Base-by-base conservation (phyloP, 805 yeast genomes). In the Saturnispora ahearnii region DNA sequence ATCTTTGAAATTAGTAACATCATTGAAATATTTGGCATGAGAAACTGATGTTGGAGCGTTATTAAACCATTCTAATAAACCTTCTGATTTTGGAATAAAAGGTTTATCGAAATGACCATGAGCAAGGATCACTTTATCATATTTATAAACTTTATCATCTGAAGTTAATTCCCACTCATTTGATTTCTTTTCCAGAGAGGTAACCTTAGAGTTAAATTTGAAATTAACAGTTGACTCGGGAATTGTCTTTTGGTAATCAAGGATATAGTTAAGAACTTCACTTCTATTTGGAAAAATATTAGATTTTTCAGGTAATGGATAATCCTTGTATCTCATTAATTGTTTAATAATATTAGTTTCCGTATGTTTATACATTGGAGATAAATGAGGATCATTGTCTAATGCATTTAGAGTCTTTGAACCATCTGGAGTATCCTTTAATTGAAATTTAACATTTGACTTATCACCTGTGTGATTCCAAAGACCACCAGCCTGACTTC, bases 221-320 rank as follows among this genome's bases (percentile, higher is more conserved):
- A 64, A 60, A 5, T 59, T 59, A 24, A 78, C 78, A 38, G 59
- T 15, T 9, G 40, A 55, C 3, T 57, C 58, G 29, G 66, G 67
- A 44, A 79, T 64, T 1, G 73, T 70, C 26, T 68, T 62, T 32
- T 78, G 67, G 59, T 84, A 88, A n/a, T 66, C 55, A 42, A 72
- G 66, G 52, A 89, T 62, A 62, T 89, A 89, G 26, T 73, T 59
- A 41, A 73, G 69, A 7, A 89, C 89, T 45, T 82, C 82, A 1
- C 63, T 51, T 54, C 91, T 74, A 12, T 67, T 65, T 1, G 90
- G 86, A 58, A 81, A 89, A 12, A 67, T 60, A 10, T 78, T 78
- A 8, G 71, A 61, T 4, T 66, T 62, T 5, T 62, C 64, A 7
- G 69, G 69, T 37, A 65, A 60, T 10, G 62, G 59, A 34, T 57